These are phyloP conservation scores for Xanthoconium stramineum DNA, from an alignment of 768 basidiomycete genomes.

Conservation along the genomic window DNA sequence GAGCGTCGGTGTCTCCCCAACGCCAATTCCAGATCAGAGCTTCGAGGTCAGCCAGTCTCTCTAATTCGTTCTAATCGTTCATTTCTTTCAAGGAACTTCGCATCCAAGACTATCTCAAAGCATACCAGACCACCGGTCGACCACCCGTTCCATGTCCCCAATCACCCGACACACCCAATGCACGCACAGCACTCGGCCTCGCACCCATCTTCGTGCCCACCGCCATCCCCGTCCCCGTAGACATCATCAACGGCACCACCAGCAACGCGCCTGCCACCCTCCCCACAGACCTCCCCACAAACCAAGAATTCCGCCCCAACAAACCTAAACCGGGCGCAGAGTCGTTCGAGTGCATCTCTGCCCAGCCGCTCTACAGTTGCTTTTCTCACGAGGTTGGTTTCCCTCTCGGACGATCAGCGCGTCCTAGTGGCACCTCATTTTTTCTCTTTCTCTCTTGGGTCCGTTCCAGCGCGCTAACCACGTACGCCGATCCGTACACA, in stretches of 20 bases:
- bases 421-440: neutral
- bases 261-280: slow-evolving; percentile 4
- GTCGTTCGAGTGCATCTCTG: slow-evolving; percentile 38
- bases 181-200: slow-evolving; percentile 44
- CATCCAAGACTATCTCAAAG: slow-evolving; percentile 49
- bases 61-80: neutral
- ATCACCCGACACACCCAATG: slow-evolving; percentile 42
- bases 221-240: slow-evolving; percentile 17
- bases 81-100: slow-evolving; percentile 47
- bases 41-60: slow-evolving; percentile 25
- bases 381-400: slow-evolving; percentile 44
- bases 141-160: slow-evolving; percentile 49
- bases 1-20: slow-evolving; percentile 24
- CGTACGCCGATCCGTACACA: slow-evolving; percentile 21
- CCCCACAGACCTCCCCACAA: slow-evolving; percentile 15
- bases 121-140: slow-evolving; percentile 44
- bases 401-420: neutral
- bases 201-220: slow-evolving; percentile 51
- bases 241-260: neutral
- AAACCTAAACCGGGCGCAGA: slow-evolving; percentile 17
- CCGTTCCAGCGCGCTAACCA: slow-evolving; percentile 12
- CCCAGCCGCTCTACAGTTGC: slow-evolving; percentile 32
- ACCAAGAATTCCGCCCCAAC: slow-evolving; percentile 29
- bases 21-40: slow-evolving; percentile 13
- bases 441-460: neutral